Evolutionary conservation across 1,284 basidiomycete species (phyloP).

Genomic region (Rhizoctonia solani): DNA sequence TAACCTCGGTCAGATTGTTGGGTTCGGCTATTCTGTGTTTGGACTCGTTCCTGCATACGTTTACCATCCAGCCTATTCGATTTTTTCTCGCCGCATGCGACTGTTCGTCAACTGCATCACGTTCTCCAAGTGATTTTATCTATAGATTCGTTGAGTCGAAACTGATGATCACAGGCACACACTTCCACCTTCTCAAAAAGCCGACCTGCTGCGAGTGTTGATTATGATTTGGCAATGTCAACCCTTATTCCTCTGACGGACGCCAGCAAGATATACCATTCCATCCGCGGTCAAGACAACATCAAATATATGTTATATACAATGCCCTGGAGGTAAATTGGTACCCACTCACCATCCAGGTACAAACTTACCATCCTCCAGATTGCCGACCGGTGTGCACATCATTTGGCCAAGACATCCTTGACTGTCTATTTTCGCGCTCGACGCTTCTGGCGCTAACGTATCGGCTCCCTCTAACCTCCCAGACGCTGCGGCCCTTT

Average conservation of each 20-base stretch:
- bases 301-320: conserved; percentile 99
- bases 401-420: conserved; percentile 96
- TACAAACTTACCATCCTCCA: conserved; percentile 44
- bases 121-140: conserved; percentile 37
- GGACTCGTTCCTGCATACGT: conserved; percentile 97
- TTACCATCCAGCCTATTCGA: conserved; percentile 96
- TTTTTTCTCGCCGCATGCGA: conserved; percentile 69
- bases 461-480: conserved; percentile 59
- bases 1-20: conserved; percentile 90
- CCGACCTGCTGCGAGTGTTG: conserved; percentile 81
- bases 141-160: background rate
- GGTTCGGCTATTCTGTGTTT: conserved; percentile 96
- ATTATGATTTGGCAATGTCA: conserved; percentile 77
- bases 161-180: conserved; percentile 42
- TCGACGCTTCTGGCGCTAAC: conserved; percentile 84
- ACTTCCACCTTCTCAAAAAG: conserved; percentile 86
- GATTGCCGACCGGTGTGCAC: conserved; percentile 96
- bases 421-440: conserved; percentile 94
- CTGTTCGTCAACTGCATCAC: conserved; percentile 53
- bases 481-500: conserved; percentile 73
- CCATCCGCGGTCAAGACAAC: conserved; percentile 97
- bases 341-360: background rate
- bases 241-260: conserved; percentile 86
- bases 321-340: conserved; percentile 86
- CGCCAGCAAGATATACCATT: conserved; percentile 98